Base-by-base conservation (phyloP, 352 stramenopile species). In the Phytophthora podocarpi region DNA sequence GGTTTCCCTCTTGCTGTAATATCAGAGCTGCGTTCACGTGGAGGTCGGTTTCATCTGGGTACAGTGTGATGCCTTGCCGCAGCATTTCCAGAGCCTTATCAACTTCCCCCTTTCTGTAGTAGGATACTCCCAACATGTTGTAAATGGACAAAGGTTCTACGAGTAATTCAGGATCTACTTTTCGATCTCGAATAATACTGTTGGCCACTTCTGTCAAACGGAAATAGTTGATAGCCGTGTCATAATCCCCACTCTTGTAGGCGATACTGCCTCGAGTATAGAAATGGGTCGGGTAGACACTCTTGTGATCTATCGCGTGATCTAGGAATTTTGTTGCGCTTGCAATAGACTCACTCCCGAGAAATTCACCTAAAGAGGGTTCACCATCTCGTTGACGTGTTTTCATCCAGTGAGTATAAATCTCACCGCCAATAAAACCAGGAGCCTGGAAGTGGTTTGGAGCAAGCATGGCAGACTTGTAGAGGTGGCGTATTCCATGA, bases 1-100 rank as follows among this genome's bases (percentile, higher is more conserved):
- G 7, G n/a, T 78, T 40, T 2, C 57, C 52, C 15, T 49, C 36
- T 4, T 73, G 16, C 0, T 71, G 52, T 13, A 76, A 59, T 15
- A 80, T 74, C 24, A 82, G 13, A 26, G 66, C 80, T 1, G 65
- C 55, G 51, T 91, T 91, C 16, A 84, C 72, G 37, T 81, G 58
- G 15, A 91, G 47, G 13, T 82, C 59, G 0, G 70, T 52, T 12
- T 85, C 69, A 4, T 69, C 42, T 0, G 80, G 65, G 28, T 80
- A 76, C 2, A 72, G 23, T 7, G 61, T 40, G 1, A 89, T 68
- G 8, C 72, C 80, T 10, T 51, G 57, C 13, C 72, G 52, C 8
- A 87, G 47, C 13, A 79, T 39, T 5, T 67, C 26, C 10, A 79
- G 46, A 21, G 80, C 77, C 1, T 66, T 40, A 1, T 80, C 67